These are phyloP conservation scores for Epipyxis sp. DNA, from an alignment of 108 stramenopile species.

Conservation along the genomic window DNA sequence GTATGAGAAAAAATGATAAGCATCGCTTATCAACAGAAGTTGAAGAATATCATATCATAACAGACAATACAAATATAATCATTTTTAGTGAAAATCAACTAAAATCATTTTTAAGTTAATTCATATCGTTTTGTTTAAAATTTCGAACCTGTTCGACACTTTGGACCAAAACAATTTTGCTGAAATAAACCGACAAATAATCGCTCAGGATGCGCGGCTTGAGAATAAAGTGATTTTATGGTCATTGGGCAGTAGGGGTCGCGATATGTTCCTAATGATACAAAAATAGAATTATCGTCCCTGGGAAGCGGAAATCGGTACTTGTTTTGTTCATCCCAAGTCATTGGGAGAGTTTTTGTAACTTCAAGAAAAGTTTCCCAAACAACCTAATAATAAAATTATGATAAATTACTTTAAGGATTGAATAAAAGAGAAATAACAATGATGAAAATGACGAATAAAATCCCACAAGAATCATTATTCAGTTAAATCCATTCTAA, in stretches of 20 bases:
- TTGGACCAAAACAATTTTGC: slow-evolving; percentile 82
- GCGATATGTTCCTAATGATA: slow-evolving; percentile 78
- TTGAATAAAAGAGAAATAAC: no score
- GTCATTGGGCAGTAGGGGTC: slow-evolving; percentile 77
- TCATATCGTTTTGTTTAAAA: slow-evolving; percentile 56
- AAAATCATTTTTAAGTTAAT: slow-evolving; percentile 31
- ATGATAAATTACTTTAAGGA: no score
- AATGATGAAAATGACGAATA: no score
- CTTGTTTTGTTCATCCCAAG: slow-evolving; percentile 9
- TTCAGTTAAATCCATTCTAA: no score
- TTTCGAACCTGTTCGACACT: slow-evolving; percentile 73
- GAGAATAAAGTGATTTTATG: slow-evolving; percentile 67
- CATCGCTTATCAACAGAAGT: no score
- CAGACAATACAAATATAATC: no score
- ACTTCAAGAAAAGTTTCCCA: slow-evolving; percentile 27
- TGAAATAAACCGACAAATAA: slow-evolving; percentile 77
- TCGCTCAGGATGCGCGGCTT: slow-evolving; percentile 69
- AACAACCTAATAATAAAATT: no score
- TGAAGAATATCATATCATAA: no score
- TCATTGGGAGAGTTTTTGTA: not conserved
- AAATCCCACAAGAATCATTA: no score
- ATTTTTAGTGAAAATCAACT: no score
- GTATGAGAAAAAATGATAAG: no score
- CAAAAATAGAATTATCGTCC: slow-evolving; percentile 62
- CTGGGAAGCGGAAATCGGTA: slow-evolving; percentile 16